Percentiles rank a stretch among this genome's conserved stretches.
phyloP scores from a whole-genome alignment of 208 protist species.

The Porcisia hertigi region DNA sequence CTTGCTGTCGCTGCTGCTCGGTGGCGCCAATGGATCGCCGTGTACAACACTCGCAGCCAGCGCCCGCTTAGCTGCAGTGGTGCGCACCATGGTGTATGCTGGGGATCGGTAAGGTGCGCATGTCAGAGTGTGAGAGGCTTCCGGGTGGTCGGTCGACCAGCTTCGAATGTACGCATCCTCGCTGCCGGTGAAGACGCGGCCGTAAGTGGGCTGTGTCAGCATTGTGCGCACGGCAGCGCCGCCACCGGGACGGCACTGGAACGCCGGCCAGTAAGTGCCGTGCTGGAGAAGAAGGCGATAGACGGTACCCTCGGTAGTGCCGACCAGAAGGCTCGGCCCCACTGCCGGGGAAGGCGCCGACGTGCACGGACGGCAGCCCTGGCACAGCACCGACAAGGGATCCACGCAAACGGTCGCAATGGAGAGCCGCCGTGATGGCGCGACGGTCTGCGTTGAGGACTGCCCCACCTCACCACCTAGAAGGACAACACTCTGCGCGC shows the following conservation, averaged over 20 bases:
- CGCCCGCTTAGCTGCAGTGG: background rate
- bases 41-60: background rate
- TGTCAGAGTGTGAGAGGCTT: conserved; percentile 44
- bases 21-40: background rate
- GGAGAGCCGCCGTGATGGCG: conserved; percentile 8
- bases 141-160: conserved; percentile 43
- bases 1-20: background rate
- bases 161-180: conserved; percentile 65
- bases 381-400: conserved; percentile 29
- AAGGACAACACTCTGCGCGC: conserved; percentile 28
- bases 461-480: background rate
- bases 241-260: conserved; percentile 6
- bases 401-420: conserved; percentile 47
- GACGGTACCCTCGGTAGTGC: conserved; percentile 29
- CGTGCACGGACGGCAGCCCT: conserved; percentile 10
- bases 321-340: conserved; percentile 51
- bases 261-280: conserved; percentile 24
- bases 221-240: conserved; percentile 34
- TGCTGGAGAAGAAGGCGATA: conserved; percentile 33
- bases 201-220: conserved; percentile 44
- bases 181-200: conserved; percentile 57
- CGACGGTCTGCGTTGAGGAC: background rate
- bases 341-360: conserved; percentile 10
- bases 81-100: conserved; percentile 27
- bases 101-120: conserved; percentile 40